Conservation (phyloP, 352 stramenopile genomes). For the Phytophthora multivora region DNA sequence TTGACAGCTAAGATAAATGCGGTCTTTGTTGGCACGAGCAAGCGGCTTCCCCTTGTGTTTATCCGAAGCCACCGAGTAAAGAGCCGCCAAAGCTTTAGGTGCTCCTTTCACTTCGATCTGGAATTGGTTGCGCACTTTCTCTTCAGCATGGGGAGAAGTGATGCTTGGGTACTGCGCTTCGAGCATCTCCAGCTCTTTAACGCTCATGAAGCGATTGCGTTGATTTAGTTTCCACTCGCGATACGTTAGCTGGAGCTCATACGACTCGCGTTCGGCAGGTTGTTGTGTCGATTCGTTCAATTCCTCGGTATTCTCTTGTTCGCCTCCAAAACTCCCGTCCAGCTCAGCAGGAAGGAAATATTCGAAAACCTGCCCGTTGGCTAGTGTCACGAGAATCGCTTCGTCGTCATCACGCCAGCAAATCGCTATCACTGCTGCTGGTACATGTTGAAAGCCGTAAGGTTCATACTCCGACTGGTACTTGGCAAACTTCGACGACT, state of each 20-base stretch:
- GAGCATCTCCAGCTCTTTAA: conserved; percentile 54
- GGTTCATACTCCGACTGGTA: conserved; percentile 71
- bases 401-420: conserved; percentile 74
- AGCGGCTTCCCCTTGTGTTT: conserved; percentile 26
- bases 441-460: conserved; percentile 71
- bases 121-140: conserved; percentile 57
- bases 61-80: conserved; percentile 41
- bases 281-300: background rate
- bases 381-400: conserved; percentile 71
- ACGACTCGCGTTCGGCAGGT: conserved; percentile 48
- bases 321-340: background rate
- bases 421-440: conserved; percentile 41
- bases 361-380: conserved; percentile 62
- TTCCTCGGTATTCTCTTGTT: conserved; percentile 7
- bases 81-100: conserved; percentile 40
- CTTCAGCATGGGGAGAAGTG: conserved; percentile 45
- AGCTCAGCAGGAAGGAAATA: conserved; percentile 59
- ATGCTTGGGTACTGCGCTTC: conserved; percentile 46
- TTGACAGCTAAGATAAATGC: conserved; percentile 58
- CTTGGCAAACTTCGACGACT: conserved; percentile 57
- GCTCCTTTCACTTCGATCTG: conserved; percentile 39
- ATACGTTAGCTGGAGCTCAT: conserved; percentile 51
- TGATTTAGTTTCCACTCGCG: conserved; percentile 51
- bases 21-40: conserved; percentile 16
- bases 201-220: conserved; percentile 50